A percentile compares a stretch with the other conserved stretches of the same genome.
phyloP scores from a whole-genome alignment of 176 grass and related monocot genomes.

The Rhynchospora breviuscula region DNA sequence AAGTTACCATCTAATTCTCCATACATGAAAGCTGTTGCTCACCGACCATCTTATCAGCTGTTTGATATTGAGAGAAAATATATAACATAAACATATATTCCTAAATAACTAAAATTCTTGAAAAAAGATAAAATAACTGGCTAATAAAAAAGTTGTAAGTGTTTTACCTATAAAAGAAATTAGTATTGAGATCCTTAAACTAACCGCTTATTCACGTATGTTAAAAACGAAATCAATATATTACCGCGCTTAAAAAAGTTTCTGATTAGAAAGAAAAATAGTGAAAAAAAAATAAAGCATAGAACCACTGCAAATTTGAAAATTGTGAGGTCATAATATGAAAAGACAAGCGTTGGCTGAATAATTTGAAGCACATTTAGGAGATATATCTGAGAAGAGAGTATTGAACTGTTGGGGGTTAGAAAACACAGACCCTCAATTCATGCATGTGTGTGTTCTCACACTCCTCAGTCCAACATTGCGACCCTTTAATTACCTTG shows the following conservation, averaged over 20 bases:
- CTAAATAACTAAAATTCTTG: background rate
- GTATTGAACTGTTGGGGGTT: background rate
- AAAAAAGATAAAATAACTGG: background rate
- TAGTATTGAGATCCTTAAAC: no score
- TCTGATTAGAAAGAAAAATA: background rate
- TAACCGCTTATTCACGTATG: background rate
- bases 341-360: background rate
- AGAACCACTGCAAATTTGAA: background rate
- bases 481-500: constrained; percentile 4
- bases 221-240: background rate
- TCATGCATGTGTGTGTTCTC: constrained; percentile 4
- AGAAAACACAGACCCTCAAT: constrained; percentile 16
- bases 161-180: no score
- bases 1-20: constrained; percentile 6
- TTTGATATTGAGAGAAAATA: background rate
- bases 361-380: background rate
- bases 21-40: background rate
- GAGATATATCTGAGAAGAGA: background rate
- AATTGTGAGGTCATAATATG: background rate
- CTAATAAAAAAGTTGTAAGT: no score
- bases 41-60: background rate
- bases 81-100: background rate
- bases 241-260: background rate
- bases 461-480: constrained; percentile 10
- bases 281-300: background rate